phyloP scores from a whole-genome alignment of 495 filamentous ascomycete species.

The Corynascus novoguineensis region DNA sequence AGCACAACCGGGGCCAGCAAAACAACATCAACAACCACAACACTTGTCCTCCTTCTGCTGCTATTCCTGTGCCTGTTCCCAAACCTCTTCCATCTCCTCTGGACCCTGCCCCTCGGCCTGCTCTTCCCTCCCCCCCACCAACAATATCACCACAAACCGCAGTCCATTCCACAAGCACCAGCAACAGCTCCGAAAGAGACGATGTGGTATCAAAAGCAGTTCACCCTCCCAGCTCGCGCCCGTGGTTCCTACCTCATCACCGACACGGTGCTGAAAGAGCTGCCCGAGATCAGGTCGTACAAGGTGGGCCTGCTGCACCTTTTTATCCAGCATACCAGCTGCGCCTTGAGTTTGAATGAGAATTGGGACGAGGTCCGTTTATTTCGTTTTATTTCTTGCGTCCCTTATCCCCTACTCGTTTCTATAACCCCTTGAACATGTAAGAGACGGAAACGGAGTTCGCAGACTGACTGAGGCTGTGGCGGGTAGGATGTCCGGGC shows the following conservation, averaged over 20 bases:
- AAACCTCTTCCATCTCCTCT: constrained; percentile 46
- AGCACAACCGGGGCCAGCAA: not conserved
- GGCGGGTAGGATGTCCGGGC: constrained; percentile 44
- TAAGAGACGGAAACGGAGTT: not conserved
- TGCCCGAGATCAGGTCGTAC: constrained; percentile 74
- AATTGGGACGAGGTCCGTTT: constrained; percentile 71
- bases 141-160: not conserved
- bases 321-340: constrained; percentile 88
- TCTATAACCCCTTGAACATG: too few species aligned
- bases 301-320: constrained; percentile 82
- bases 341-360: constrained; percentile 84
- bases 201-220: constrained; percentile 77
- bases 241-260: constrained; percentile 92
- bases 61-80: constrained; percentile 54
- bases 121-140: constrained; percentile 15
- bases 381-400: not conserved
- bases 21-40: constrained; percentile 14
- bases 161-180: constrained; percentile 3
- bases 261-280: constrained; percentile 54
- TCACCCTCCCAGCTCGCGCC: constrained; percentile 64
- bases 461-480: not conserved
- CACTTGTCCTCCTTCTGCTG: constrained; percentile 42
- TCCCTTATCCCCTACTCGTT: too few species aligned
- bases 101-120: constrained; percentile 32
- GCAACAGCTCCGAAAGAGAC: constrained; percentile 23